Evolutionary conservation across 1,139 yeast species (phyloP).

Genomic region (Suhomyces chickasaworum): DNA sequence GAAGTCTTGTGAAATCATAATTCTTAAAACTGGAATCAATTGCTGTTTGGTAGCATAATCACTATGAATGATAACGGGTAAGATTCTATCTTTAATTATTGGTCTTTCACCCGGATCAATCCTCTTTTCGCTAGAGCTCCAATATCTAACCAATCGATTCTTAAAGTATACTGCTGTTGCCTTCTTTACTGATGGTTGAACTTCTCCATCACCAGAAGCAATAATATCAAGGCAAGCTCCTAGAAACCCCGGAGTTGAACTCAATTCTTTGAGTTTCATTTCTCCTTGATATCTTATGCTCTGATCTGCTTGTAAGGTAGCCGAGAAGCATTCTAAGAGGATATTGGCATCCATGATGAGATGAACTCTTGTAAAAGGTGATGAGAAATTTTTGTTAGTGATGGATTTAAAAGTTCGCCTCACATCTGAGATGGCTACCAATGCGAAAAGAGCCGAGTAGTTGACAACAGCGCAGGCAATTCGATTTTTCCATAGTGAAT

Average conservation of each 20-base stretch:
- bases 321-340: slow-evolving; percentile 76
- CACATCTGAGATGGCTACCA: slow-evolving; percentile 1
- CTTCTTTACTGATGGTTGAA: slow-evolving; percentile 59
- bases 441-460: background rate
- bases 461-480: background rate
- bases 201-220: slow-evolving; percentile 33
- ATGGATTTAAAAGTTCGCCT: slow-evolving; percentile 10
- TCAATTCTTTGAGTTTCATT: slow-evolving; percentile 57
- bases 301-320: slow-evolving; percentile 74
- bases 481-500: background rate
- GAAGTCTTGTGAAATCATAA: slow-evolving; percentile 68
- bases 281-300: slow-evolving; percentile 70
- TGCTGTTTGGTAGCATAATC: slow-evolving; percentile 58
- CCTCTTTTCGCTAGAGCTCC: slow-evolving; percentile 44
- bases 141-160: slow-evolving; percentile 65
- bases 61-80: slow-evolving; percentile 43
- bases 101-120: slow-evolving; percentile 75
- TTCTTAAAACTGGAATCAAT: slow-evolving; percentile 68
- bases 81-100: slow-evolving; percentile 61
- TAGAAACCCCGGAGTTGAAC: slow-evolving; percentile 68
- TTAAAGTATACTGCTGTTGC: slow-evolving; percentile 90
- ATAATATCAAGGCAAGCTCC: slow-evolving; percentile 83
- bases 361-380: background rate
- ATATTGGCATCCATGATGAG: slow-evolving; percentile 65
- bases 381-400: slow-evolving; percentile 10